These are phyloP conservation scores for Coemansia guatemalensis DNA, from an alignment of 192 early-diverging fungal species.

Conservation along the genomic window DNA sequence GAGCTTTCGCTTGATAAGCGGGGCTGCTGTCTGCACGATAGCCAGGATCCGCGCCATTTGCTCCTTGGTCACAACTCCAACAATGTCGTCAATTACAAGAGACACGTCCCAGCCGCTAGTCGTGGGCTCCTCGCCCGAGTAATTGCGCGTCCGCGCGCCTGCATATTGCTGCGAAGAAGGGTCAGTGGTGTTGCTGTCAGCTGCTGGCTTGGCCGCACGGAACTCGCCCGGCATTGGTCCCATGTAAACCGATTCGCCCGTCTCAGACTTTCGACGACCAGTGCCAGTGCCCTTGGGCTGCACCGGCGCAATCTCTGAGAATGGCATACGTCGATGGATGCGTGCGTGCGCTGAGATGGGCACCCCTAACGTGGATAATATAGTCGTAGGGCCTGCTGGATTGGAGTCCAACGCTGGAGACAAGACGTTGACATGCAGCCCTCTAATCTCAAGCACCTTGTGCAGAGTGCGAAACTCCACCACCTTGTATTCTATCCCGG, in stretches of 20 bases:
- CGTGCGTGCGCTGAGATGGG: slow-evolving; percentile 45
- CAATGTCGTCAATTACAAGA: slow-evolving; percentile 29
- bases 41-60: slow-evolving; percentile 29
- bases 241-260: slow-evolving; percentile 45
- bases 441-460: slow-evolving; percentile 40
- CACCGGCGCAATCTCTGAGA: slow-evolving; percentile 49
- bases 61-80: slow-evolving; percentile 31
- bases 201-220: slow-evolving; percentile 30
- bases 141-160: slow-evolving; percentile 23
- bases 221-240: slow-evolving; percentile 56
- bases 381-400: background rate
- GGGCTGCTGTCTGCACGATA: slow-evolving; percentile 14
- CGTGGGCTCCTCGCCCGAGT: slow-evolving; percentile 39
- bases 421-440: slow-evolving; percentile 28
- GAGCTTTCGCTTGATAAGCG: slow-evolving; percentile 28
- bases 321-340: slow-evolving; percentile 52
- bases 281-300: slow-evolving; percentile 14
- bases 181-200: slow-evolving; percentile 1
- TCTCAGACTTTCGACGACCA: slow-evolving; percentile 1
- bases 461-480: slow-evolving; percentile 41
- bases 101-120: slow-evolving; percentile 52
- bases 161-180: background rate
- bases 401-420: background rate
- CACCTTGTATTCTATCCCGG: slow-evolving; percentile 49
- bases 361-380: slow-evolving; percentile 36